Conservation (phyloP, 2,329 filamentous ascomycete genomes). For the Tolypocladium cylindrosporum region DNA sequence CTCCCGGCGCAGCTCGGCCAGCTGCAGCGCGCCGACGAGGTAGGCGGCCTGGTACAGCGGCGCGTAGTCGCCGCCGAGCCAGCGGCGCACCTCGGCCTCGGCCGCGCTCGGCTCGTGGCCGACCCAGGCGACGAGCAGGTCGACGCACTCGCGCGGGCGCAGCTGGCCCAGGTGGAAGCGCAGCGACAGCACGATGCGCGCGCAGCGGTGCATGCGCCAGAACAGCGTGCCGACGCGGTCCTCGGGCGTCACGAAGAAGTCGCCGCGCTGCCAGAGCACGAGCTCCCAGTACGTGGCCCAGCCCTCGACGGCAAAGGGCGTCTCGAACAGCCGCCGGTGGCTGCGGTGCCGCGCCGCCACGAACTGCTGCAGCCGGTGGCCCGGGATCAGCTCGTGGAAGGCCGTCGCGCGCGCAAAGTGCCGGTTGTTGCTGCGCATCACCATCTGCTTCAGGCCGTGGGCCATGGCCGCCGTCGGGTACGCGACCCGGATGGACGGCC, state of each 20-base stretch:
- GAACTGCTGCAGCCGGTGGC: constrained; percentile 44
- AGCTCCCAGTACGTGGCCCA: constrained; percentile 56
- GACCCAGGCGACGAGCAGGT: constrained; percentile 44
- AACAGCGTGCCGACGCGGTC: constrained; percentile 49
- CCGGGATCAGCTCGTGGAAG: constrained; percentile 52
- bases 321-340: constrained; percentile 42
- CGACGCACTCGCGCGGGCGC: constrained; percentile 43
- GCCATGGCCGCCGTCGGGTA: constrained; percentile 43
- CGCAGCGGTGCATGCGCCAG: constrained; percentile 53
- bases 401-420: constrained; percentile 48
- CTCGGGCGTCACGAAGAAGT: constrained; percentile 39
- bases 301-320: constrained; percentile 50
- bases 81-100: constrained; percentile 49
- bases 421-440: constrained; percentile 48
- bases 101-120: constrained; percentile 50
- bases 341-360: constrained; percentile 34
- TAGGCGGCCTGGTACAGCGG: constrained; percentile 52
- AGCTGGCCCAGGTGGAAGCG: constrained; percentile 47
- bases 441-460: constrained; percentile 47
- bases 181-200: constrained; percentile 47
- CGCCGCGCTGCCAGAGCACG: constrained; percentile 42
- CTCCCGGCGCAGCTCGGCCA: constrained; percentile 40
- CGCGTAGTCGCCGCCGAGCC: constrained; percentile 43
- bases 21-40: constrained; percentile 48
- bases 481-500: constrained; percentile 41